A percentile compares a stretch with the other conserved stretches of the same genome.
These are phyloP conservation scores for Urostyla sp. DNA, from an alignment of 73 alveolate genomes.

Conservation along the genomic window DNA sequence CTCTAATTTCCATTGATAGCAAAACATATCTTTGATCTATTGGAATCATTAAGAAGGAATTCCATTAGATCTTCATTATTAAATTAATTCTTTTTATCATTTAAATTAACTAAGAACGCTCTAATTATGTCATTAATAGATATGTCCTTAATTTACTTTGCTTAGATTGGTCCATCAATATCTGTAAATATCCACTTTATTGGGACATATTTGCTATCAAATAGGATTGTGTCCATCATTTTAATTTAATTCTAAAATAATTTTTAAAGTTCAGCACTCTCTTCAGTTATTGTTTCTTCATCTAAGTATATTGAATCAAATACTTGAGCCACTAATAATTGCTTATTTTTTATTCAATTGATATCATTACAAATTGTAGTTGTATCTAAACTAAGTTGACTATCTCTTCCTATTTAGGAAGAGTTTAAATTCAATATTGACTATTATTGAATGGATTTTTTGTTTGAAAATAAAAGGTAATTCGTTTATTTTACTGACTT, in stretches of 20 bases:
- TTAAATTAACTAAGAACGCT: conserved; percentile 65
- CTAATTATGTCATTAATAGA: conserved; percentile 63
- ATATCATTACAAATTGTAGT: not conserved
- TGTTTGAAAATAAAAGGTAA: conserved; percentile 19
- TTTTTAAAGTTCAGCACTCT: not conserved
- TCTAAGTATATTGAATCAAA: conserved; percentile 40
- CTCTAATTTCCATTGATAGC: conserved; percentile 37
- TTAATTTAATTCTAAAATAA: not conserved
- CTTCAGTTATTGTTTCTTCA: not conserved
- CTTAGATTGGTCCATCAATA: conserved; percentile 37
- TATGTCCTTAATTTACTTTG: conserved; percentile 37
- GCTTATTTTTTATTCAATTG: not conserved
- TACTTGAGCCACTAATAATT: conserved; percentile 13
- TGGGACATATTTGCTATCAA: conserved; percentile 45
- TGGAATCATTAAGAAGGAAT: conserved; percentile 26
- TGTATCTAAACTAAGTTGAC: not conserved
- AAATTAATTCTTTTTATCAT: conserved; percentile 52
- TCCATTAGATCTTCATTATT: conserved; percentile 58
- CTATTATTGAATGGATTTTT: not conserved
- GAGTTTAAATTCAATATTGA: not conserved
- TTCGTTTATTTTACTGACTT: conserved; percentile 40
- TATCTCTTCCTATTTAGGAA: not conserved
- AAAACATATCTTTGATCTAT: conserved; percentile 51
- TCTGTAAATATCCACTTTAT: conserved; percentile 67
- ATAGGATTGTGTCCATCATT: conserved; percentile 52